Evolutionary conservation across 2,329 filamentous ascomycete species (phyloP), one percentile per base, ranked within the genome.

Genomic region (Fusarium succisae): DNA sequence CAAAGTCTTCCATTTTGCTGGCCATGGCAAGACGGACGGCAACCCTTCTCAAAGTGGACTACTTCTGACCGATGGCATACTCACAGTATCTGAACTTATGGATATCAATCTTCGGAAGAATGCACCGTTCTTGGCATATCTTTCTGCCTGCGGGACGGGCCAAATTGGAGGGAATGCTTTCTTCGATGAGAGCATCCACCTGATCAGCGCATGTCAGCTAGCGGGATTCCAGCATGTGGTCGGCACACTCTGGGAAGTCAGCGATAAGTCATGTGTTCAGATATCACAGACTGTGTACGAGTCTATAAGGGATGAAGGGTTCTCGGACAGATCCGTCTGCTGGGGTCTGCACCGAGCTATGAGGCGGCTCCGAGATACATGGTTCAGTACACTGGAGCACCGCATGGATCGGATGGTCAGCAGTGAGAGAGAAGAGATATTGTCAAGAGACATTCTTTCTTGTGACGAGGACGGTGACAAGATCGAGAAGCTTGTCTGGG

Each of bases 381-480:
- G 30, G 48, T 10, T 51, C 3, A 24, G 12, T 24, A n/a, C n/a
- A 35, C 8, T 2, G 5, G 48, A 51, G 17, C 30, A 10, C 1
- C 17, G 17, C 8, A 4, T 5, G 17, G 4, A n/a, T 3, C n/a
- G n/a, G n/a, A 14, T 8, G 11, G n/a, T 1, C 12, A 6, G 10
- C 5, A 5, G 20, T 14, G 17, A 14, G 4, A 24, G n/a, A 20
- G 48, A 35, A 20, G 30, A 3, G 4, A 24, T 9, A 51, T 11
- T 0, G 30, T 7, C 48, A 18, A 37, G 48, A 35, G 48, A 51
- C 6, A 51, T 51, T 24, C 1, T 51, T 14, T 51, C 48, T 24
- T 37, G 30, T 11, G 30, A 1, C 0, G 30, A 35, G 6, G n/a
- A 20, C 1, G n/a, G 2, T 0, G n/a, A 20, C 0, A 20, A 24